Base-by-base conservation (phyloP, 495 filamentous ascomycete species). In the Talaromyces adpressus region DNA sequence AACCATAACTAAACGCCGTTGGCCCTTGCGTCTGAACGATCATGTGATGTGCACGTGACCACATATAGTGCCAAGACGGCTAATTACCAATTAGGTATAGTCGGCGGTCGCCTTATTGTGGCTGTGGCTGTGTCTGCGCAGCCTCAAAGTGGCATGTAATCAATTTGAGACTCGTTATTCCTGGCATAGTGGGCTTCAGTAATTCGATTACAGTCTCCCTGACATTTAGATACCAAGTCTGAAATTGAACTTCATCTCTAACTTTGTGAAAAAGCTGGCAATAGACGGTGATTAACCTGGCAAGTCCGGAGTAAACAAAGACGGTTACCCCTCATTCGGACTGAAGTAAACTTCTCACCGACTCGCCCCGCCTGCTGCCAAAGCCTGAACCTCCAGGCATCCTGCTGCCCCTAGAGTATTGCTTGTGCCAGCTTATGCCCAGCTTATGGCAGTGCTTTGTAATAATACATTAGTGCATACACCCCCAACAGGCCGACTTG, bases 91-190 rank as follows among this genome's bases (percentile, higher is more conserved):
- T 45, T 45, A 45, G 16, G 41, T 16, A 45, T 45, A 18, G 41
- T 18, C 41, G 41, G 18, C 7, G 16, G 41, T 1, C 14, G 12
- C 41, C n/a, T 18, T n/a, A 45, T 45, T 45, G 41, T 53, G 49
- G 20, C 30, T 45, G 57, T 60, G 59, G 59, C 59, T 61, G 41
- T 25, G 59, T n/a, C 29, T 30, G 29, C 54, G 22, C 25, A 30
- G 54, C 54, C 54, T 57, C 54, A 30, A 12, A n/a, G 27, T 57
- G 54, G 54, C 54, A 57, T 14, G 49, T 27, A 22, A 53, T 53
- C 49, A 53, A 53, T 45, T 6, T 18, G 41, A 45, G 41, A 45
- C 41, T 45, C 14, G 2, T 18, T 18, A 45, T 11, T 12, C 5
- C 8, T 6, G 14, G 5, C n/a, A 6, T 45, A 16, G 6, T 16